phyloP scores from a whole-genome alignment of 768 basidiomycete species.

The Obba rivulosa region DNA sequence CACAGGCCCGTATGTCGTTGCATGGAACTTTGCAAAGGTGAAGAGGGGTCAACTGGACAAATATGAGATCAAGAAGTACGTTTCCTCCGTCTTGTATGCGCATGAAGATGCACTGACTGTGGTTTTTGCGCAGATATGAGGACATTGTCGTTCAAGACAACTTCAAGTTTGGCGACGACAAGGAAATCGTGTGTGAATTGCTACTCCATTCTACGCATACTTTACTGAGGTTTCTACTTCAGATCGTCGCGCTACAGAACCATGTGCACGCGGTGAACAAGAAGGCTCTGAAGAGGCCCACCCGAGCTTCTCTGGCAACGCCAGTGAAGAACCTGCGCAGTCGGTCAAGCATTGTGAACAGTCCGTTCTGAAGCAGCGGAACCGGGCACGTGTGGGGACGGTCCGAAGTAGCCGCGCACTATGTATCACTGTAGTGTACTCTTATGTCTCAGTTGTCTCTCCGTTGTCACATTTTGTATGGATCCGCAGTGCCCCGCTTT shows the following conservation, averaged over 20 bases:
- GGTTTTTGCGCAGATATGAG: conserved; percentile 52
- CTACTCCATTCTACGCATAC: not conserved
- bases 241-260: conserved; percentile 95
- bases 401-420: not conserved
- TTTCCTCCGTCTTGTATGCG: not conserved
- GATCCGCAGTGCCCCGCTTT: no score
- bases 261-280: conserved; percentile 93
- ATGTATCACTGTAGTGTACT: conserved; percentile 7
- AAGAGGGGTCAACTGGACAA: conserved; percentile 88
- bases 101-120: not conserved
- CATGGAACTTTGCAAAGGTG: conserved; percentile 96
- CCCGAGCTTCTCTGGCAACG: conserved; percentile 61
- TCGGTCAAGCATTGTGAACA: conserved; percentile 62
- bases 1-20: conserved; percentile 86
- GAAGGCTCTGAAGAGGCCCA: conserved; percentile 83
- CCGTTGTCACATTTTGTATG: not conserved
- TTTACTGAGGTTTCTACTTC: not conserved
- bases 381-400: not conserved
- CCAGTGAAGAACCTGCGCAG: conserved; percentile 38
- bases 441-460: not conserved
- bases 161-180: conserved; percentile 97
- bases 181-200: conserved; percentile 86
- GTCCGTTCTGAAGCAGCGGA: conserved; percentile 21
- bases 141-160: conserved; percentile 94
- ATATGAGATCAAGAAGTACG: conserved; percentile 88